phyloP scores from a whole-genome alignment of 2,329 filamentous ascomycete species.

The Penicillium sp. region DNA sequence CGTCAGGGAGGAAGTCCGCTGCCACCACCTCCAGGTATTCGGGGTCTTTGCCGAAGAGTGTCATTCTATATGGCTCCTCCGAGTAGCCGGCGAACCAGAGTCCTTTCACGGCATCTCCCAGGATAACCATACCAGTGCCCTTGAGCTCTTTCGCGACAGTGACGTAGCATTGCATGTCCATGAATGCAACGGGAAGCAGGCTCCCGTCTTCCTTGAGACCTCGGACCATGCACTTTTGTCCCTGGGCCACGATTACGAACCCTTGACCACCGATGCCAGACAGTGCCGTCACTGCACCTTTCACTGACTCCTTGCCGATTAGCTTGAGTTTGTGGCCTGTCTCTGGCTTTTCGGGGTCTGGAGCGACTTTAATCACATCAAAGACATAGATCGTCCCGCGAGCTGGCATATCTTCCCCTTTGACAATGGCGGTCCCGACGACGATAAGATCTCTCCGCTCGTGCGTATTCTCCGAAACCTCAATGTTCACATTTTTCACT shows the following conservation, averaged over 20 bases:
- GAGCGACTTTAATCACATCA: constrained; percentile 83
- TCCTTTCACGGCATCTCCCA: constrained; percentile 85
- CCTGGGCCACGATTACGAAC: constrained; percentile 80
- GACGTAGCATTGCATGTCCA: constrained; percentile 94
- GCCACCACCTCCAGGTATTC: constrained; percentile 68
- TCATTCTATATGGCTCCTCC: constrained; percentile 93
- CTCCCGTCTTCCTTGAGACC: constrained; percentile 92
- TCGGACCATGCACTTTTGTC: constrained; percentile 93
- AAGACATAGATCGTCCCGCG: constrained; percentile 81
- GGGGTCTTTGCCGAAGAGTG: constrained; percentile 78
- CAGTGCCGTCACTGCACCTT: constrained; percentile 80
- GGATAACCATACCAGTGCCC: constrained; percentile 72
- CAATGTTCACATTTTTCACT: constrained; percentile 73
- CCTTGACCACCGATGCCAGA: constrained; percentile 78
- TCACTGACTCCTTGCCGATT: constrained; percentile 80
- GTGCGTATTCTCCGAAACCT: constrained; percentile 83
- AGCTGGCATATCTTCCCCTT: constrained; percentile 81
- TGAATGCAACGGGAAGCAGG: constrained; percentile 84
- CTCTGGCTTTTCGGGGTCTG: constrained; percentile 74
- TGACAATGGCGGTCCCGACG: constrained; percentile 75
- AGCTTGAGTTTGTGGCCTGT: constrained; percentile 78
- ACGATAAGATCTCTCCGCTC: constrained; percentile 73
- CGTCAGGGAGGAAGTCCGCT: constrained; percentile 81
- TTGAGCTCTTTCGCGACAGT: constrained; percentile 74
- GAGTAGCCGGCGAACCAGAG: constrained; percentile 95